A percentile compares a stretch with the other conserved stretches of the same genome.
Evolutionary conservation across 2,329 filamentous ascomycete species (phyloP).

Genomic region (Parascedosporium putredinis): DNA sequence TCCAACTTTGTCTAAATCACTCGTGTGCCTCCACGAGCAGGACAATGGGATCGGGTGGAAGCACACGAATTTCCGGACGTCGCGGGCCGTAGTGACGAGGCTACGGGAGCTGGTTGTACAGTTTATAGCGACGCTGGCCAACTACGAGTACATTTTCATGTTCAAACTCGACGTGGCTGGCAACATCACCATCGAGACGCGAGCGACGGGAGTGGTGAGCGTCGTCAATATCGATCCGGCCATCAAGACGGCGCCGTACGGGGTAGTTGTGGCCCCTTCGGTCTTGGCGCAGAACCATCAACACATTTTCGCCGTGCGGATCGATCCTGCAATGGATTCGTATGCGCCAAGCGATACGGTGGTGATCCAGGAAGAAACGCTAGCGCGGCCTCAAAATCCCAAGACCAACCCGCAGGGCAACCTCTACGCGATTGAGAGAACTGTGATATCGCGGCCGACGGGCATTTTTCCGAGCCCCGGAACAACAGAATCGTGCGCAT

Average conservation of each 20-base stretch:
- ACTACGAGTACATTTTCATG: conserved; percentile 55
- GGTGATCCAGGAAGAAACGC: conserved; percentile 30
- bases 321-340: conserved; percentile 53
- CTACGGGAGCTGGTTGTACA: conserved; percentile 55
- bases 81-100: conserved; percentile 48
- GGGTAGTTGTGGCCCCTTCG: conserved; percentile 53
- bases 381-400: conserved; percentile 28
- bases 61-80: conserved; percentile 59
- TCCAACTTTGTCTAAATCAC: conserved; percentile 41
- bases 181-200: conserved; percentile 49
- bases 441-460: conserved; percentile 31
- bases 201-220: conserved; percentile 56
- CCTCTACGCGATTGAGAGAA: conserved; percentile 44
- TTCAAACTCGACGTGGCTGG: conserved; percentile 52
- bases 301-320: conserved; percentile 55
- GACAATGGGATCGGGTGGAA: conserved; percentile 64
- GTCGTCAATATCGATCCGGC: conserved; percentile 47
- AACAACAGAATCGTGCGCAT: conserved; percentile 40
- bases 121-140: conserved; percentile 57
- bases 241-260: conserved; percentile 40
- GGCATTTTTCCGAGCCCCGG: conserved; percentile 40
- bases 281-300: conserved; percentile 61
- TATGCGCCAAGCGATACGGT: conserved; percentile 36
- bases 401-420: conserved; percentile 52
- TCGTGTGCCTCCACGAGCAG: conserved; percentile 60